Evolutionary conservation across 129 eudicot species (phyloP), one percentile per base, ranked within the genome.

Genomic region (Kitagawia praeruptora): DNA sequence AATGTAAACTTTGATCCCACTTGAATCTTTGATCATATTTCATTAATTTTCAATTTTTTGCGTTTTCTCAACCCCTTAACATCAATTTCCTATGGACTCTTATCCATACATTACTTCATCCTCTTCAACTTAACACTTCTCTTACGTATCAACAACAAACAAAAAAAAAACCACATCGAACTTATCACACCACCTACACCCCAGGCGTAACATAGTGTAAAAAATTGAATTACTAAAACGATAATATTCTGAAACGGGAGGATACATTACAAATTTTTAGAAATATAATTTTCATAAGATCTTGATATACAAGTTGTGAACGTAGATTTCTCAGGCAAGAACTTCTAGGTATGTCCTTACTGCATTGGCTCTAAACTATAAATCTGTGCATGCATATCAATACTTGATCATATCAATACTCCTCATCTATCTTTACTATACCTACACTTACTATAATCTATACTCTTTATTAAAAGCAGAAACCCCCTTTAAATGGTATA

Each of bases 171-270:
- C 34, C 49, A 41, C 51, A 21, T 27, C 58, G 81, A 44, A 41
- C 87, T 2, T 81, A 45, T 80, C 84, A 40, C 14, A 61, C 84
- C 16, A 53, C 87, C 87, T 87, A 64, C 91, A 86, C 70, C 82
- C 89, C 6, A 84, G 83, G 39, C 85, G 87, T 15, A 91, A 80
- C 6, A 54, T 6, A 21, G 25, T 54, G 63, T 53, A 54, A 19
- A 8, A 53, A 54, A 54, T 54, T 54, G 25, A 2, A 54, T 21
- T 21, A 18, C 8, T 18, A 53, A 18, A 53, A 1, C 10, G 58
- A 19, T 61, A 61, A 61, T n/a, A 61, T 61, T n/a, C 5, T 61
- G 37, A 61, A 61, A 61, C 15, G 3, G 61, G 9, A 6, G 27
- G 27, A 54, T 54, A 6, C 63, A 2, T 54, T 21, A 2, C 19